Base-by-base conservation (phyloP, 495 filamentous ascomycete species). In the Daldinia caldariorum region DNA sequence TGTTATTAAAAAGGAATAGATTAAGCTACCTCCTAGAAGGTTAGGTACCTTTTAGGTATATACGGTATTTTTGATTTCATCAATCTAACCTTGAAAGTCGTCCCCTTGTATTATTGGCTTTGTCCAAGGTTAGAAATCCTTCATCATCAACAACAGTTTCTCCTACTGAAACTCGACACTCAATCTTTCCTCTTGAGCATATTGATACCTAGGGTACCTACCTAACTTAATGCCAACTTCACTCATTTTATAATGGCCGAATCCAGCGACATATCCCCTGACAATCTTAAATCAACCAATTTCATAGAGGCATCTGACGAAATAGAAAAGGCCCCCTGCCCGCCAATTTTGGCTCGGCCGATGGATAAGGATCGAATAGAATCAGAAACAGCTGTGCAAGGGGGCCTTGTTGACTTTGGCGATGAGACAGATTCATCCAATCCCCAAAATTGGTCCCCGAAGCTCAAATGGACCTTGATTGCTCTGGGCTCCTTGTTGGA, bases 361-460 rank as follows among this genome's bases (percentile, higher is more conserved):
- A 37, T 34, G 1, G 32, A 37, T 18, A 31, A 4, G 31, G 53
- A 32, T 35, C 53, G 53, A 2, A 31, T 16, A 56, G 53, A 29
- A 56, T 37, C 26, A 16, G 53, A 13, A 18, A 8, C 26, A 26
- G 26, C 14, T 6, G n/a, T 6, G 16, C 53, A 38, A 13, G 53
- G 53, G 32, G 32, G 4, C 53, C 53, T 56, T 14, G 53, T 54
- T 35, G 53, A 56, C 31, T 56, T 56, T 29, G 53, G 32, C 32
- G 53, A 37, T 31, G 53, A 56, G 31, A 35, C 31, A n/a, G 53
- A 56, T 18, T 35, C 16, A 13, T 34, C 53, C 1, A 70, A 64
- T 47, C 61, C 67, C 2, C 67, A 50, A 18, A 70, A 70, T 7
- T 70, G 67, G 67, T 45, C 57, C 4, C 32, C 34, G 4, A 54